These are phyloP conservation scores for Auricularia sp. DNA, from an alignment of 768 basidiomycete species.

Conservation along the genomic window DNA sequence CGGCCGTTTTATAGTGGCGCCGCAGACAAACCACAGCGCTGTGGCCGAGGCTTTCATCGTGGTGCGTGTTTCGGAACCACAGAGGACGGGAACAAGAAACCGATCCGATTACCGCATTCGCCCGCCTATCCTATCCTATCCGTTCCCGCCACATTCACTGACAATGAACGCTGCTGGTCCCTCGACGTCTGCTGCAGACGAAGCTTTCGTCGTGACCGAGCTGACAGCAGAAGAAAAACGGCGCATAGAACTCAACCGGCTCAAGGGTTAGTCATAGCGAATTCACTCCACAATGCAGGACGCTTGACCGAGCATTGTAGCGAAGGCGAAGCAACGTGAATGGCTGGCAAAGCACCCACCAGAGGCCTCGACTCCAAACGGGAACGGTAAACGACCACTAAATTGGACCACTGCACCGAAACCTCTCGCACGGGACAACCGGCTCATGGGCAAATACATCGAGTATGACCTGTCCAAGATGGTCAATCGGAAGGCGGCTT, in stretches of 20 bases:
- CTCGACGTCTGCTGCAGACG: too few species aligned
- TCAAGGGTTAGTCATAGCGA: slow-evolving; percentile 45
- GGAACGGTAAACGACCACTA: slow-evolving; percentile 70
- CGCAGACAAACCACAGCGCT: too few species aligned
- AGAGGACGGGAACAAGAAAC: too few species aligned
- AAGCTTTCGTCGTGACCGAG: background rate
- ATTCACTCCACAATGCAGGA: background rate
- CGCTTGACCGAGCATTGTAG: slow-evolving; percentile 25
- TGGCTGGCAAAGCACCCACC: slow-evolving; percentile 37
- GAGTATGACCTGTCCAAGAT: slow-evolving; percentile 97
- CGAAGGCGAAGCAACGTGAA: slow-evolving; percentile 66
- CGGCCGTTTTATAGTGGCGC: too few species aligned
- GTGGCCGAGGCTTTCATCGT: too few species aligned
- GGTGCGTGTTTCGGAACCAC: too few species aligned
- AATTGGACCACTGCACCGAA: slow-evolving; percentile 51
- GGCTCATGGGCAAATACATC: slow-evolving; percentile 77
- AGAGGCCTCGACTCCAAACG: slow-evolving; percentile 37
- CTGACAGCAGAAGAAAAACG: background rate
- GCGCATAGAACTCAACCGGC: slow-evolving; percentile 54
- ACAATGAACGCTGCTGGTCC: too few species aligned
- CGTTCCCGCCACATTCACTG: too few species aligned
- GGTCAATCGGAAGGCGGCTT: slow-evolving; percentile 95
- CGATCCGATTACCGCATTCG: too few species aligned
- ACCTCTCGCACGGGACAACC: slow-evolving; percentile 57
- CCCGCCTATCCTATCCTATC: too few species aligned